Evolutionary conservation across 2,329 filamentous ascomycete genomes (phyloP), one percentile per base, ranked within the genome.

Genomic region (Corinectria fuckeliana): DNA sequence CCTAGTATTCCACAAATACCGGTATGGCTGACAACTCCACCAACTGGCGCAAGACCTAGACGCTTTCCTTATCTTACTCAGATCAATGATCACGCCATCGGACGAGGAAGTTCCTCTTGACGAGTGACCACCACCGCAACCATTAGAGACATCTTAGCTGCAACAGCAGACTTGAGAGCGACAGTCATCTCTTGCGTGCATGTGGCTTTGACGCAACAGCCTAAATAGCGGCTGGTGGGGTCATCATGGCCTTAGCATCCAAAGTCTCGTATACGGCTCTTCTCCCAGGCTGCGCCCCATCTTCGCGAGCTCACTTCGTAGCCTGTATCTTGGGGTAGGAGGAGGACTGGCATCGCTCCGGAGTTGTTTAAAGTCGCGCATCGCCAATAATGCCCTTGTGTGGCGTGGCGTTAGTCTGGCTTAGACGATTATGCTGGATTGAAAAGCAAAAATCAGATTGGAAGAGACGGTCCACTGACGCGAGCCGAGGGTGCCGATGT

Each of bases 21-120:
- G 1, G 85, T 88, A 63, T 88, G 83, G 52, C 85, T 85, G 6
- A 88, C 85, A 0, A 85, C 87, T 1, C 86, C 86, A 4, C 85
- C 85, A 0, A 88, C 85, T 2, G 84, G 83, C 2, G 84, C 85
- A 0, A 88, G 77, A 0, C 78, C 78, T 63, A 84, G 72, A 53
- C 77, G 72, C 28, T 76, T 71, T 67, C 8, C 78, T 75, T 79
- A 88, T 81, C 34, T 77, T 74, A 1, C 76, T 75, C 3, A 88
- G 75, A 66, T 86, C 82, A 57, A 88, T 82, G 2, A 87, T 77
- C 14, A 88, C 74, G 7, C 80, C 80, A 9, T 80, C 81, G 1
- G 79, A 80, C 2, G 81, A 82, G 4, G 68, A 80, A 2, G 80
- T 76, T 0, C 82, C 84, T 5, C 78, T 77, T 0, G 84, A 84